Conservation (phyloP, 768 basidiomycete species). For the Wakefieldia striispora region DNA sequence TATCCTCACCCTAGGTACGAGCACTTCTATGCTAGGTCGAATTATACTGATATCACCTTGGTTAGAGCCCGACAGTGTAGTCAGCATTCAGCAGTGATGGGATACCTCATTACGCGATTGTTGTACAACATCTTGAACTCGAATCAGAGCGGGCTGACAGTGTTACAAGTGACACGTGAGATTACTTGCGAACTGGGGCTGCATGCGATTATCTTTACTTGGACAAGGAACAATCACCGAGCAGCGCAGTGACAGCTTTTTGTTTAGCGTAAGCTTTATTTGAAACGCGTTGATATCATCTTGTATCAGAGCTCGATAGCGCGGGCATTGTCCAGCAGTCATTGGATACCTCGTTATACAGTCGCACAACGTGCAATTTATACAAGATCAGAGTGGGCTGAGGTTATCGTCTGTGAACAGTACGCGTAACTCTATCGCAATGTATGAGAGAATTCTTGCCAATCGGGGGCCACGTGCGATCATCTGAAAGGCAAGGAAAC, state of each 20-base stretch:
- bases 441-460: background rate
- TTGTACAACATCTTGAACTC: background rate
- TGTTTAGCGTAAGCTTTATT: no score
- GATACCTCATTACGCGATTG: background rate
- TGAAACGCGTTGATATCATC: no score
- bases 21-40: background rate
- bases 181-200: no score
- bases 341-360: no score
- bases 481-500: background rate
- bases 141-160: background rate
- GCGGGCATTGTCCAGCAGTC: no score
- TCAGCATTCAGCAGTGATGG: conserved; percentile 4
- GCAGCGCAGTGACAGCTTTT: no score
- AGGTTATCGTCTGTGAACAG: no score
- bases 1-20: conserved; percentile 15
- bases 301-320: no score
- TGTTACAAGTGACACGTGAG: no score
- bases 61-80: conserved; percentile 15
- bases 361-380: background rate
- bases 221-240: no score
- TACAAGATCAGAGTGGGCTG: background rate
- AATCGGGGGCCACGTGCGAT: background rate
- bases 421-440: no score
- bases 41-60: background rate
- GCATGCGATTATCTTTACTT: no score